Base-by-base conservation (phyloP, 78 protist genomes). In the Dictyostelium purpureum region DNA sequence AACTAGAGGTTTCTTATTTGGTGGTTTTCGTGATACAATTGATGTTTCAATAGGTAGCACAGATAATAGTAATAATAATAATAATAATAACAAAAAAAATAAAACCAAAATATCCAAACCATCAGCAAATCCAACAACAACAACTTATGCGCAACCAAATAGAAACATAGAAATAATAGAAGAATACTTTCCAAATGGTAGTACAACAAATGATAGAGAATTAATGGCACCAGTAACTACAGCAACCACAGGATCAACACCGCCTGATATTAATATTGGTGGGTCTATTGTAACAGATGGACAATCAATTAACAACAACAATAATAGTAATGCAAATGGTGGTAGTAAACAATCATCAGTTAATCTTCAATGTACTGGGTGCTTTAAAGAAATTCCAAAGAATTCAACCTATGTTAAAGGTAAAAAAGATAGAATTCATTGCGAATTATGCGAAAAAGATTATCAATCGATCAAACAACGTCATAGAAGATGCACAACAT, bases 381-480 rank as follows among this genome's bases (percentile, higher is more conserved):
- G 92, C 18, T 40, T 26, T 26, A 35, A 47, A 40, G 82, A 52
- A 18, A 73, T 85, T 16, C 43, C 80, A 37, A 70, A 61, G 40
- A 70, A 85, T 85, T 24, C 76, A 31, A 74, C 69, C 0, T 66
- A 51, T 24, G 18, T 24, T 42, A 85, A 65, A 51, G 42, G 92
- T 37, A 85, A 85, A 77, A 61, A 66, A 40, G 92, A 73, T 33
- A 85, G 69, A 66, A 61, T 85, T 24, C 92, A 85, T 73, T 85
- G 92, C 47, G 92, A 56, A 33, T 19, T 19, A 16, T 85, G 92
- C 35, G 92, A 85, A 59, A 85, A 73, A 31, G 92, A 85, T n/a
- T 85, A 74, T 59, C 80, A 70, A 57, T 54, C 92, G 14, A 47
- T 85, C 14, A 85, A 85, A 47, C 73, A 37, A 35, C 52, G 82